Conservation (phyloP, 176 grass and related monocot genomes). For the Puya raimondii region DNA sequence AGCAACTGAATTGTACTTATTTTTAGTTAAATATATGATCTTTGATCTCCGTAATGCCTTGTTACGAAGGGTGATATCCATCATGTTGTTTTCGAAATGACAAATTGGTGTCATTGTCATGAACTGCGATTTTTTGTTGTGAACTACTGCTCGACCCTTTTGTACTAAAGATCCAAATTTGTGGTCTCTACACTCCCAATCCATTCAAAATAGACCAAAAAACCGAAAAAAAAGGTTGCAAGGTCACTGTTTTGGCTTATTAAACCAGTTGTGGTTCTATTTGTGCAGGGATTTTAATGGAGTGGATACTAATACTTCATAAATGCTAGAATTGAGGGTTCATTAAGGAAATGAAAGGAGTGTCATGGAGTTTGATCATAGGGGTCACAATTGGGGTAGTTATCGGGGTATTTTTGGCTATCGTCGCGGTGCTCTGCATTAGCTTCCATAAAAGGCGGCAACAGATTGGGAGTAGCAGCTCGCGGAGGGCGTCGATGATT, state of each 20-base stretch:
- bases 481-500: constrained; percentile 60
- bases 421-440: constrained; percentile 52
- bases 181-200: no score
- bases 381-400: constrained; percentile 60
- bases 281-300: background rate
- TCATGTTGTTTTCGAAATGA: background rate
- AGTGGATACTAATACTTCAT: background rate
- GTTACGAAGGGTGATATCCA: background rate
- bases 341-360: constrained; percentile 24
- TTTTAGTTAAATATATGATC: background rate
- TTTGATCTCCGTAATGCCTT: background rate
- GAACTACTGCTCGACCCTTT: no score
- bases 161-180: no score
- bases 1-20: background rate
- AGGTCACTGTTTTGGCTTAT: background rate
- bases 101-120: background rate
- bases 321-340: background rate
- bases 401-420: constrained; percentile 68
- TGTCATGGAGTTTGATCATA: constrained; percentile 61
- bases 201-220: background rate
- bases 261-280: background rate
- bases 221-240: background rate
- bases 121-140: background rate
- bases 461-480: constrained; percentile 59
- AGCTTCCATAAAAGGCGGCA: constrained; percentile 42